These are phyloP conservation scores for Colletotrichum chlorophyti DNA, from an alignment of 2,329 filamentous ascomycete species.

Conservation along the genomic window DNA sequence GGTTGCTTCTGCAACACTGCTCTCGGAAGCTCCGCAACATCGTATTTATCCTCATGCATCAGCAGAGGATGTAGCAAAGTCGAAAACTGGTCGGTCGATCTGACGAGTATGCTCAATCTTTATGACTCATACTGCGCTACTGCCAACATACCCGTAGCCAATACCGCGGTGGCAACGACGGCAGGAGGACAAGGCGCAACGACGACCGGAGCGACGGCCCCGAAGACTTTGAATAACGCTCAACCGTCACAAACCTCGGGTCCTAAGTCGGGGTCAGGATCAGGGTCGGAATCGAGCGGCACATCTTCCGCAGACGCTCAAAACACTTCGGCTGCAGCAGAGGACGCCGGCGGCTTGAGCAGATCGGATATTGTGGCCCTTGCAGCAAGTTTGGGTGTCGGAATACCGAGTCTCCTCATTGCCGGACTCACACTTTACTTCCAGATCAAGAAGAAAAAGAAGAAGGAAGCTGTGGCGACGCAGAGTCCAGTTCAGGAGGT, in stretches of 20 bases:
- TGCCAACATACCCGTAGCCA: slow-evolving; percentile 31
- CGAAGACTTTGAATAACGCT: not conserved
- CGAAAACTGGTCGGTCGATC: slow-evolving; percentile 31
- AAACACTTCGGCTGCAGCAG: not conserved
- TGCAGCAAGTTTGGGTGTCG: slow-evolving; percentile 35
- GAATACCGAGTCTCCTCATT: slow-evolving; percentile 41
- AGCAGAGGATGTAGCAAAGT: slow-evolving; percentile 31
- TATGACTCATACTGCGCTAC: slow-evolving; percentile 35
- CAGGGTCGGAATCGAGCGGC: not conserved
- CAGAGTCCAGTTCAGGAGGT: not conserved
- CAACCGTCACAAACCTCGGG: not conserved
- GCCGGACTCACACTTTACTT: slow-evolving; percentile 34
- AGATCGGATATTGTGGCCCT: slow-evolving; percentile 35
- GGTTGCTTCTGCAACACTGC: slow-evolving; percentile 34
- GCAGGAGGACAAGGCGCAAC: not conserved
- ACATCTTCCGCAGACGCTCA: not conserved
- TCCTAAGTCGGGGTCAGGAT: too few species aligned
- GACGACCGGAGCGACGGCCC: not conserved
- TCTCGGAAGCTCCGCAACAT: slow-evolving; percentile 32
- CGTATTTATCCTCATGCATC: slow-evolving; percentile 34
- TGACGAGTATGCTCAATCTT: slow-evolving; percentile 31
- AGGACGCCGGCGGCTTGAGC: slow-evolving; percentile 31
- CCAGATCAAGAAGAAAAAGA: slow-evolving; percentile 31
- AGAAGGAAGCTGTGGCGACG: not conserved
- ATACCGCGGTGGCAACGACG: slow-evolving; percentile 5